A percentile compares a stretch with the other conserved stretches of the same genome.
phyloP scores from a whole-genome alignment of 495 filamentous ascomycete species.

The Pyronema omphalodes region DNA sequence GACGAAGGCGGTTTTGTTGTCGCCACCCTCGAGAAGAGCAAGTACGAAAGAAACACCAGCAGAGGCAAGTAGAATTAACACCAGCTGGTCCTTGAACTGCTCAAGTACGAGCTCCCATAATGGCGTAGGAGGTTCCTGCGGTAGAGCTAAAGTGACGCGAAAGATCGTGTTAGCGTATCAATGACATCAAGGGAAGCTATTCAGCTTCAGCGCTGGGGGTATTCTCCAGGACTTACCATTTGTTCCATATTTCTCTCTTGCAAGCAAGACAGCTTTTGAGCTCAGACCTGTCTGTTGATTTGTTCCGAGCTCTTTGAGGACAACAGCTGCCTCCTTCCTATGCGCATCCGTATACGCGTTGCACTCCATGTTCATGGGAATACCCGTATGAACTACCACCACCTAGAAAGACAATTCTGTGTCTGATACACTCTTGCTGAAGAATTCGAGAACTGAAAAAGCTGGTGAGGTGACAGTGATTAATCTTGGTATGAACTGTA shows the following conservation, averaged over 20 bases:
- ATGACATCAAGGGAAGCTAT: constrained; percentile 2
- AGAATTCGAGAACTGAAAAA: background rate
- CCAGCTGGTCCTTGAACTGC: constrained; percentile 98
- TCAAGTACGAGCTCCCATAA: constrained; percentile 91
- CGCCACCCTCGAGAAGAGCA: constrained; percentile 80
- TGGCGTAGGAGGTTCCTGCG: constrained; percentile 93
- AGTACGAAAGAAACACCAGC: constrained; percentile 89
- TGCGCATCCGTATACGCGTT: constrained; percentile 48
- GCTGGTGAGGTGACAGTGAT: background rate
- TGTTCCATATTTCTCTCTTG: constrained; percentile 51
- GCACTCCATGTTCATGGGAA: constrained; percentile 42
- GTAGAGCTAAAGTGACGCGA: constrained; percentile 50
- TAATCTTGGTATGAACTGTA: no score
- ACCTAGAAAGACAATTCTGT: constrained; percentile 23
- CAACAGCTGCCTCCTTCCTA: constrained; percentile 32
- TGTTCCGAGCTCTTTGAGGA: constrained; percentile 54
- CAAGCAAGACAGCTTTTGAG: constrained; percentile 43
- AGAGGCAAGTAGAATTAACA: constrained; percentile 84
- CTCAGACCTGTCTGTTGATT: constrained; percentile 48
- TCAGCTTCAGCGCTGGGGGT: background rate
- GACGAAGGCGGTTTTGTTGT: constrained; percentile 95
- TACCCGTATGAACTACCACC: constrained; percentile 41
- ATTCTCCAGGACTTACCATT: constrained; percentile 47
- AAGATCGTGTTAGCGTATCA: constrained; percentile 10
- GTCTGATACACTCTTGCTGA: background rate